Evolutionary conservation across 2,329 filamentous ascomycete genomes (phyloP).

Genomic region (Pseudomassariella vexata): DNA sequence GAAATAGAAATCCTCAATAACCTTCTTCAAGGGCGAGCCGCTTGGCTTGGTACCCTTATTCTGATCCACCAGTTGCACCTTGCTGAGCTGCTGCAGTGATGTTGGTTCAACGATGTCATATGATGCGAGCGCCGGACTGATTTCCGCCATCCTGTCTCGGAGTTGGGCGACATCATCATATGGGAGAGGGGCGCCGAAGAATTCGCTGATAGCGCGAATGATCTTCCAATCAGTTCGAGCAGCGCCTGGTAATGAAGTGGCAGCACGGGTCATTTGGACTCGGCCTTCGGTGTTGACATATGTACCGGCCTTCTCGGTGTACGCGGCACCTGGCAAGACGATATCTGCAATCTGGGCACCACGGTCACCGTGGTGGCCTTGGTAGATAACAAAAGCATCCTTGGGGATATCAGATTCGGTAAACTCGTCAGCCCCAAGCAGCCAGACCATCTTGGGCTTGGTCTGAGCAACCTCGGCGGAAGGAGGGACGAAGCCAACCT

Average conservation of each 20-base stretch:
- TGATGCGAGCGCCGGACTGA: constrained; percentile 80
- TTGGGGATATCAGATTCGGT: constrained; percentile 81
- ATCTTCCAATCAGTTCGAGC: constrained; percentile 99
- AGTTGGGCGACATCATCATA: constrained; percentile 90
- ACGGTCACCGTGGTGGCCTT: constrained; percentile 93
- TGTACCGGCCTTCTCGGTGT: constrained; percentile 93
- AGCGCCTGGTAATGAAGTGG: constrained; percentile 82
- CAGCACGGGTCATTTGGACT: constrained; percentile 87
- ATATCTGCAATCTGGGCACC: constrained; percentile 92
- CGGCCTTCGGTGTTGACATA: constrained; percentile 98
- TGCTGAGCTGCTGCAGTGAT: constrained; percentile 69
- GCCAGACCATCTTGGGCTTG: constrained; percentile 91
- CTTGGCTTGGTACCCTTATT: constrained; percentile 81
- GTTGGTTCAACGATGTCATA: constrained; percentile 90
- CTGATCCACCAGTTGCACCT: constrained; percentile 91
- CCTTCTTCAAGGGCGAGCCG: constrained; percentile 71
- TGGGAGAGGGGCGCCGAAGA: constrained; percentile 77
- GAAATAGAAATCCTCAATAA: constrained; percentile 96
- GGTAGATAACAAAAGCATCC: constrained; percentile 94
- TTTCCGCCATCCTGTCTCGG: constrained; percentile 89
- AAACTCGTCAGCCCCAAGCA: constrained; percentile 92
- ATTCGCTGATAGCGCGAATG: constrained; percentile 86
- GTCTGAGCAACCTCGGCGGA: constrained; percentile 76
- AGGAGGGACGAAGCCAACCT: constrained; percentile 88
- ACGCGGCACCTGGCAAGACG: constrained; percentile 87